Percentiles rank a stretch among this genome's conserved stretches.
Conservation (phyloP, 192 early-diverging fungal genomes). For the Kappamyces sp. region DNA sequence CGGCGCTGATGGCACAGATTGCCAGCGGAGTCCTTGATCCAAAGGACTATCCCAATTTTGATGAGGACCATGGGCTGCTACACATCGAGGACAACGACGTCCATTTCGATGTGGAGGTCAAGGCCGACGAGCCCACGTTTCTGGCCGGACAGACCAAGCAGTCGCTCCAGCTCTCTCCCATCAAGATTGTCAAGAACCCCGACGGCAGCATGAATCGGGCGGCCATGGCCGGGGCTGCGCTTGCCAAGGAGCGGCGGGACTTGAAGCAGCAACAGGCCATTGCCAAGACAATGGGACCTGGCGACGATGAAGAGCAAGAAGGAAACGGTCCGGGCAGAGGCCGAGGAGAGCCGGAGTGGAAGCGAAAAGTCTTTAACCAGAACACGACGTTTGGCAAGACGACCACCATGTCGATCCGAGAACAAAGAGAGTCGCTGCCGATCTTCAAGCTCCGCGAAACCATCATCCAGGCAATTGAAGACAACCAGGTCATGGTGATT, state of each 20-base stretch:
- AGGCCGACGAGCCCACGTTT: slow-evolving; percentile 92
- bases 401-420: slow-evolving; percentile 68
- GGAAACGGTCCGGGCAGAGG: slow-evolving; percentile 25
- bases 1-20: slow-evolving; percentile 33
- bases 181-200: slow-evolving; percentile 97
- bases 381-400: slow-evolving; percentile 90
- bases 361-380: slow-evolving; percentile 66
- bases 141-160: slow-evolving; percentile 86
- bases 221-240: slow-evolving; percentile 82
- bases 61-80: slow-evolving; percentile 79
- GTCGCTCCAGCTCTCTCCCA: slow-evolving; percentile 79
- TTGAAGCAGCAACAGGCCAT: slow-evolving; percentile 79
- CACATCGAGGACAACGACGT: slow-evolving; percentile 87
- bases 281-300: slow-evolving; percentile 78
- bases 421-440: slow-evolving; percentile 85
- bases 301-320: slow-evolving; percentile 73
- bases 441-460: slow-evolving; percentile 73
- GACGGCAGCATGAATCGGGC: slow-evolving; percentile 96
- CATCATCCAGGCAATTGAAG: slow-evolving; percentile 75
- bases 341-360: slow-evolving; percentile 92
- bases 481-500: slow-evolving; percentile 73
- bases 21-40: slow-evolving; percentile 85
- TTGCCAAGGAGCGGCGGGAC: slow-evolving; percentile 93
- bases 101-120: slow-evolving; percentile 94
- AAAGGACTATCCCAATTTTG: slow-evolving; percentile 78